These are phyloP conservation scores for Vanrija pseudolonga DNA, from an alignment of 1,284 basidiomycete species.

Conservation along the genomic window DNA sequence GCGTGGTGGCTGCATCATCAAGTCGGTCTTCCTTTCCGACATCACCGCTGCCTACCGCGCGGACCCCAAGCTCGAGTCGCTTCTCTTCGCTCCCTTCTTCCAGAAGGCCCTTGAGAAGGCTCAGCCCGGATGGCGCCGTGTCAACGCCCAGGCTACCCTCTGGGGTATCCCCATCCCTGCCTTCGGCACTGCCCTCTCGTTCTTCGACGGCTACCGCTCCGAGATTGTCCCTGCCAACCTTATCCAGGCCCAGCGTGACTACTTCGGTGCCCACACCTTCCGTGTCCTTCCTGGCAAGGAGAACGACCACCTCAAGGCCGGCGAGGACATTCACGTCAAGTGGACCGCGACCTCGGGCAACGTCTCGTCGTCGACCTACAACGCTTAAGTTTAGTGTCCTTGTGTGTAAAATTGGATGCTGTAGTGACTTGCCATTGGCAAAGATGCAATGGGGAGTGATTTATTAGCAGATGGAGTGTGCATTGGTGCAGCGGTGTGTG, in stretches of 20 bases:
- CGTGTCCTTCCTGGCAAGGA: slow-evolving; percentile 82
- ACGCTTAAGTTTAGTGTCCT: slow-evolving; percentile 59
- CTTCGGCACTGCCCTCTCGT: slow-evolving; percentile 93
- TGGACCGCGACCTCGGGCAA: slow-evolving; percentile 53
- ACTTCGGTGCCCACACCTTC: slow-evolving; percentile 78
- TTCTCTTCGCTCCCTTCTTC: slow-evolving; percentile 98
- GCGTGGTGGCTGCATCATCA: slow-evolving; percentile 99
- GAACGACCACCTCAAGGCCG: slow-evolving; percentile 71
- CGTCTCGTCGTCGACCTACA: slow-evolving; percentile 85
- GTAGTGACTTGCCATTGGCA: background rate
- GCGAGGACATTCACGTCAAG: slow-evolving; percentile 73
- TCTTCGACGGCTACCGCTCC: slow-evolving; percentile 93
- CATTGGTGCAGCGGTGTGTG: too few relatives aligned
- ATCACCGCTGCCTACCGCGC: slow-evolving; percentile 91
- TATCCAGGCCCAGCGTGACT: slow-evolving; percentile 77
- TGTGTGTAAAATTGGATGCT: background rate
- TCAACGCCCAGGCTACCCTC: slow-evolving; percentile 91
- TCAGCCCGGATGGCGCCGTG: slow-evolving; percentile 96
- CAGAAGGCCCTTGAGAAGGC: slow-evolving; percentile 91
- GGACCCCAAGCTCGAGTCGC: slow-evolving; percentile 79
- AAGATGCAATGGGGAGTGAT: too few relatives aligned
- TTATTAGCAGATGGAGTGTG: too few relatives aligned
- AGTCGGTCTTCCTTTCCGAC: slow-evolving; percentile 87
- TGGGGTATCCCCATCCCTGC: slow-evolving; percentile 98
- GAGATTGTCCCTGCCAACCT: slow-evolving; percentile 92